Evolutionary conservation across 345 rosid species (phyloP).

Genomic region (Citropsis articulata): DNA sequence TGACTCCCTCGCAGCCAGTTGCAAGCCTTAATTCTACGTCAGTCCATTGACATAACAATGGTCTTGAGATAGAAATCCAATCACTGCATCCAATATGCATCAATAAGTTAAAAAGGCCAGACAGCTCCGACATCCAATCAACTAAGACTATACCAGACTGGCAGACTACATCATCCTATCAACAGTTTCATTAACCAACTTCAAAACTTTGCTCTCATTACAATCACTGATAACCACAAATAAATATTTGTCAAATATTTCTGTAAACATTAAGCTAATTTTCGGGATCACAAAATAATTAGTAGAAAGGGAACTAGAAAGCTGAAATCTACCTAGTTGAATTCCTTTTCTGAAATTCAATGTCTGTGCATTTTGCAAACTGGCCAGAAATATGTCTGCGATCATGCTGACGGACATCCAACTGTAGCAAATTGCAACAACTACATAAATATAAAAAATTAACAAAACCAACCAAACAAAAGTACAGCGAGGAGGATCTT

Average conservation of each 20-base stretch:
- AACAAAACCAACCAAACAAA: background rate
- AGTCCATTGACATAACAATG: slow-evolving; percentile 47
- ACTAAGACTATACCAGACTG: background rate
- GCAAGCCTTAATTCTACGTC: slow-evolving; percentile 70
- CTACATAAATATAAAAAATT: background rate
- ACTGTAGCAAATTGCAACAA: slow-evolving; percentile 41
- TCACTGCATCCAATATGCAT: slow-evolving; percentile 24
- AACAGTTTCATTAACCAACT: background rate
- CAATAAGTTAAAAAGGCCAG: slow-evolving; percentile 5
- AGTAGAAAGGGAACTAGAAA: background rate
- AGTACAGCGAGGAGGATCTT: background rate
- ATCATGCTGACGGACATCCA: slow-evolving; percentile 57
- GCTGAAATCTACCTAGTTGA: slow-evolving; percentile 34
- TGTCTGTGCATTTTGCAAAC: slow-evolving; percentile 30
- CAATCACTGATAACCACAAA: background rate
- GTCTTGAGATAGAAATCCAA: slow-evolving; percentile 32
- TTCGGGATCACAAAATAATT: background rate
- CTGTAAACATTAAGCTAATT: background rate
- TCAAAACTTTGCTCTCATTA: background rate
- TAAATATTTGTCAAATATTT: background rate
- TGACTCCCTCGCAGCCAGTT: slow-evolving; percentile 50
- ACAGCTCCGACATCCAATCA: background rate
- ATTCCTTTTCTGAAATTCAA: slow-evolving; percentile 28
- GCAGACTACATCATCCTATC: background rate
- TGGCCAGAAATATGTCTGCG: slow-evolving; percentile 76